Base-by-base conservation (phyloP, 2,329 filamentous ascomycete genomes). In the Trematosphaeria pertusa region DNA sequence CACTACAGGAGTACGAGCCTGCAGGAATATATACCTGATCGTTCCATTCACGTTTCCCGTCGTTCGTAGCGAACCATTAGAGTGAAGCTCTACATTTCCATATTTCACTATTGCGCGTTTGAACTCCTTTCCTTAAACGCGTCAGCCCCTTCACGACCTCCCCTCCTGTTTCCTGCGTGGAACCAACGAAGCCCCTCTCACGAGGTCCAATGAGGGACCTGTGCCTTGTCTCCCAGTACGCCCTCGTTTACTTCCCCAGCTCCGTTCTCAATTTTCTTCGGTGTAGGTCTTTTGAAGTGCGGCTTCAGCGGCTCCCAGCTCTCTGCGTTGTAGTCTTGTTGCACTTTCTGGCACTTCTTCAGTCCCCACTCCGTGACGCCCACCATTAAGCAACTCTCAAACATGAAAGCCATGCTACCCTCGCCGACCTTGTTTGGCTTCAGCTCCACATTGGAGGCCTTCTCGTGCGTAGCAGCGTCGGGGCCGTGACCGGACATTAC, bases 281-380 rank as follows among this genome's bases (percentile, higher is more conserved):
- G 53, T 3, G 52, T 54, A 14, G 59, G 59, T 43, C 61, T 55
- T 56, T 62, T 68, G 46, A 80, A 80, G 43, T 73, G 74, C 48
- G 76, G 65, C 62, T 77, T 77, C 56, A 80, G 52, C 11, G 73
- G 70, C 58, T 75, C 85, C 91, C 91, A 96, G 67, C 88, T 92
- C 76, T 95, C 88, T 46, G 86, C 83, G 65, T 85, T 91, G 64
- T 94, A 95, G 46, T 82, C 82, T 56, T 84, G 78, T 74, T 89
- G 87, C 31, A 88, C 81, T 71, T 88, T 89, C 61, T 79, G 73
- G 65, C 86, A 93, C 52, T 82, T 82, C 69, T 84, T 87, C 52
- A 89, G 70, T 1, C 86, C 87, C 86, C 86, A 89, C 47, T 87
- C 82, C 1, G 87, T 88, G 20, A 89, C 86, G 1, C 86, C 86